Evolutionary conservation across 371 early-diverging fungal species (phyloP), one percentile per base, ranked within the genome.

Genomic region (Mucor circinelloides): DNA sequence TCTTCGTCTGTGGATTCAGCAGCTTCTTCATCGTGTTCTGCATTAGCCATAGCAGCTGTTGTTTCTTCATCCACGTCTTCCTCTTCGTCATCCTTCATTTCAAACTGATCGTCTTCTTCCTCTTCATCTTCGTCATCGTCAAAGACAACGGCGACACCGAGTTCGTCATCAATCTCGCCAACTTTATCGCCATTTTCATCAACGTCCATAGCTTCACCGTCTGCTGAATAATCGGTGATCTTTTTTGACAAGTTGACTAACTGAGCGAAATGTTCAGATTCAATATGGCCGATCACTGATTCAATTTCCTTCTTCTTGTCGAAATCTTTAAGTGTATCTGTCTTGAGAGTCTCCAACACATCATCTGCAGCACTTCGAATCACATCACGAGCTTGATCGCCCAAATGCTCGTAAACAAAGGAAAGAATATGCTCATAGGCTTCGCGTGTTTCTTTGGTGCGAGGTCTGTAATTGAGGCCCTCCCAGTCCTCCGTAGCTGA

Each of bases 401-500:
- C 96, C 59, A 98, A 85, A 62, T 89, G 86, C 19, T 86, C 83
- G 62, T 91, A 88, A 15, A 95, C 81, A 75, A 95, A 94, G 0
- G 93, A 82, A 56, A 98, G 76, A 36, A 99, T 89, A 28, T 95
- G 85, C 66, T 97, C 97, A 74, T 95, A 97, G 3, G 93, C 87
- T 70, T 88, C 88, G n/a, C 88, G 86, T n/a, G 97, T 97, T 76
- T 98, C 97, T 68, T 90, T 91, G 4, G 97, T 97, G 58, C 92
- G 89, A 38, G 99, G 99, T 54, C 92, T 86, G 73, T 99, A 99
- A 44, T 86, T 85, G 17, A 91, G 80, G 8, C 92, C 92, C 68
- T 97, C 99, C 68, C 93, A 85, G 66, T 94, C 94, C 34, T 95
- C 96, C 27, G 98, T 94, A 0, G 97, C 97, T 5, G 93, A 88